phyloP scores from a whole-genome alignment of 805 yeast genomes.

The Candida andamanensis region DNA sequence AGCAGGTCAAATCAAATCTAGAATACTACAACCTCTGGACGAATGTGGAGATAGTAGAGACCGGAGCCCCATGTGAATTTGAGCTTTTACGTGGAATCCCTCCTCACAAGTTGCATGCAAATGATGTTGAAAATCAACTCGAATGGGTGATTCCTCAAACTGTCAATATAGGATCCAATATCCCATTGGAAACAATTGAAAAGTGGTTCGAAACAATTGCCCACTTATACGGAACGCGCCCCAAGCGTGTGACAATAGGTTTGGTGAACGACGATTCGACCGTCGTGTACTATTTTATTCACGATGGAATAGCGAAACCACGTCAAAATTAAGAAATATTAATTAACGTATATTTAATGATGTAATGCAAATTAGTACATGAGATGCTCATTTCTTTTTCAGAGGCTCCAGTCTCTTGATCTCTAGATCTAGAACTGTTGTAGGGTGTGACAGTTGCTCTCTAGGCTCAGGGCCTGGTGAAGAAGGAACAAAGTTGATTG shows the following conservation, averaged over 20 bases:
- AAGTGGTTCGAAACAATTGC: conserved; percentile 31
- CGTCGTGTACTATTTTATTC: conserved; percentile 61
- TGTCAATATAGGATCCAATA: conserved; percentile 15
- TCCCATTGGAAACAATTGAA: conserved; percentile 37
- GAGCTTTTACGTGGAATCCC: conserved; percentile 4
- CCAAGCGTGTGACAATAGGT: conserved; percentile 47
- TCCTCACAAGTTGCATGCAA: conserved; percentile 2
- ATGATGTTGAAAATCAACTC: conserved; percentile 12
- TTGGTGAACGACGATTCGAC: conserved; percentile 64
- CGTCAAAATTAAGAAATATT: conserved; percentile 39
- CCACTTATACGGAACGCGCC: conserved; percentile 18
- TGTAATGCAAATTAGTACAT: neutral
- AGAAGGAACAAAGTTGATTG: no score
- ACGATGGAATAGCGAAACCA: conserved; percentile 64
- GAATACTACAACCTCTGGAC: conserved; percentile 44
- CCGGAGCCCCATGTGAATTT: neutral
- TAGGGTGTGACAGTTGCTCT: conserved; percentile 12
- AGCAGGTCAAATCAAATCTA: conserved; percentile 39
- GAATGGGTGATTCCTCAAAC: conserved; percentile 43
- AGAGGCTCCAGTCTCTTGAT: conserved; percentile 8
- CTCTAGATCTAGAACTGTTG: conserved; percentile 7
- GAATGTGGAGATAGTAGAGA: conserved; percentile 16
- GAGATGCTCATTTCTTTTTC: no score
- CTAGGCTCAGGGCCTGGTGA: no score
- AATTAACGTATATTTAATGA: neutral